Evolutionary conservation across 495 filamentous ascomycete species (phyloP).

Genomic region (Daldinia loculata): DNA sequence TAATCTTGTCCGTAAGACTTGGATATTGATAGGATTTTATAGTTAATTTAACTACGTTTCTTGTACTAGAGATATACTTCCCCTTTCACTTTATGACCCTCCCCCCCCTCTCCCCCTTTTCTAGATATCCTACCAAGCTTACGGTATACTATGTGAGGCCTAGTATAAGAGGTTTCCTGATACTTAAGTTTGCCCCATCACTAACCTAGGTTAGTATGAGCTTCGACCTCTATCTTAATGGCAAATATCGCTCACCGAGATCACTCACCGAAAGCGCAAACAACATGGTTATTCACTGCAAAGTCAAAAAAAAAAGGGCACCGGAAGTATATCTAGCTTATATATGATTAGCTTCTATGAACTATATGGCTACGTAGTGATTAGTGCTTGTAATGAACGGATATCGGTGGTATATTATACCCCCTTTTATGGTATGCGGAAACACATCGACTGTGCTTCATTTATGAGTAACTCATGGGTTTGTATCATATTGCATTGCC

Average conservation of each 20-base stretch:
- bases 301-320: not conserved
- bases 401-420: not conserved
- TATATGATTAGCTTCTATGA: not conserved
- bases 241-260: not conserved
- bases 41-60: too few species aligned
- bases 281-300: not conserved
- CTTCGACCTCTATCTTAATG: not conserved
- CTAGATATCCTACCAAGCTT: too few species aligned
- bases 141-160: too few species aligned
- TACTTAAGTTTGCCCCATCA: not conserved
- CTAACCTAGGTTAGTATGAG: too few species aligned
- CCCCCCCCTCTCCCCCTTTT: too few species aligned
- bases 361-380: not conserved
- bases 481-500: slow-evolving; percentile 4
- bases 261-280: not conserved
- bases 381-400: too few species aligned
- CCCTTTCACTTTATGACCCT: too few species aligned
- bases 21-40: too few species aligned
- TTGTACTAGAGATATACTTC: too few species aligned
- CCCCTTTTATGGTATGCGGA: not conserved
- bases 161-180: not conserved
- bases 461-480: not conserved
- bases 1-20: too few species aligned
- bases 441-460: not conserved
- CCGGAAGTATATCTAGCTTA: not conserved